phyloP scores from a whole-genome alignment of 768 basidiomycete species.

The Naganishia friedmannii region DNA sequence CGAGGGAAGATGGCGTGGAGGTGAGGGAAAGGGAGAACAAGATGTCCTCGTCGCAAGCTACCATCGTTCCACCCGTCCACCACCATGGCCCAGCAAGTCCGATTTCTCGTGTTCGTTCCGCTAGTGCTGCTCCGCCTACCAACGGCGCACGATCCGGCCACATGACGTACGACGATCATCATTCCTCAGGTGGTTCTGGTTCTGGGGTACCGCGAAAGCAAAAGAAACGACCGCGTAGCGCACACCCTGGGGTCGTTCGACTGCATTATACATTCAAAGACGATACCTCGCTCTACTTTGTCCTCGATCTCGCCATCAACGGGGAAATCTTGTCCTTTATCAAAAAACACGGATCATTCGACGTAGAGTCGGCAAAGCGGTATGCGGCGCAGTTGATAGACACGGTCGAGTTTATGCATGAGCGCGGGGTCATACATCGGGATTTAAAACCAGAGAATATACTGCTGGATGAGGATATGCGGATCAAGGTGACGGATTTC shows the following conservation, averaged over 20 bases:
- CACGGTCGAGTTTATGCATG: slow-evolving; percentile 85
- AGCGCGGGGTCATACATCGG: slow-evolving; percentile 83
- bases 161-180: neutral
- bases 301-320: slow-evolving; percentile 54
- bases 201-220: neutral
- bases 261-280: slow-evolving; percentile 50
- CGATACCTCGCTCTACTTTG: slow-evolving; percentile 52
- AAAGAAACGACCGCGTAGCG: slow-evolving; percentile 20
- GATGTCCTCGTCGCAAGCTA: neutral
- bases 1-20: slow-evolving; percentile 5
- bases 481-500: slow-evolving; percentile 95
- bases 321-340: slow-evolving; percentile 54
- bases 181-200: neutral
- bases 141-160: neutral
- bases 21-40: neutral
- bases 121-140: neutral
- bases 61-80: slow-evolving; percentile 9
- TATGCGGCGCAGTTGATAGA: slow-evolving; percentile 89
- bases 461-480: slow-evolving; percentile 77
- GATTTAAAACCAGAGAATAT: slow-evolving; percentile 60
- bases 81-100: neutral
- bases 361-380: slow-evolving; percentile 68
- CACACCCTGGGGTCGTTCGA: slow-evolving; percentile 48
- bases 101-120: slow-evolving; percentile 1
- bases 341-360: slow-evolving; percentile 74